Base-by-base conservation (phyloP, 306 rosid genomes). In the Spatholobus suberectus region DNA sequence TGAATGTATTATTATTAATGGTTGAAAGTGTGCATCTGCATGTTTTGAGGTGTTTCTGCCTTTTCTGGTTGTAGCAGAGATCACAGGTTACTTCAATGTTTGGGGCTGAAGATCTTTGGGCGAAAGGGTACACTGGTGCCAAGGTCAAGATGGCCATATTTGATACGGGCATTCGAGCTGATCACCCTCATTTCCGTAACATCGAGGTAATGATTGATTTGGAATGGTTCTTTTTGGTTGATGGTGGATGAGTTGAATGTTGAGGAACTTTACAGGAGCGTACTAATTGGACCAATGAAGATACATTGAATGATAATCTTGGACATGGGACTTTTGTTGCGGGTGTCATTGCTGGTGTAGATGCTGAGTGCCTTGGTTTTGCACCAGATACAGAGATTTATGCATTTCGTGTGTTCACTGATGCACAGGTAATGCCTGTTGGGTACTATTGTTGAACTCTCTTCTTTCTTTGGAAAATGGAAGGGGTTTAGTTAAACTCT, bases 261-360 rank as follows among this genome's bases (percentile, higher is more conserved):
- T 32, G 82, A 74, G 72, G 32, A 32, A 81, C 17, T 81, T 55
- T 84, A 21, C 87, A 94, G 99, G 99, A 96, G 87, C 98, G 99
- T 21, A 96, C 99, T 52, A 96, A 96, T 87, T 96, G 99, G 99
- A 96, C 99, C 47, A 91, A 90, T 83, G 97, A 96, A 87, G 94
- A 96, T 83, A 94, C 97, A 0, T 75, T 96, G 76, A 96, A 96
- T 32, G 99, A 96, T 83, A 96, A 96, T 80, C 99, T 95, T 78
- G 97, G 99, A 70, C 99, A 95, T 77, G 99, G 99, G 86, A 93
- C 99, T 47, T 95, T 95, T 83, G 99, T 95, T 80, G 99, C 99
- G 63, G 99, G 99, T 79, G 99, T 95, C 67, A 84, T 93, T 82
- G 97, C 99, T 68, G 98, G 98, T 72, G 90, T 81, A 77, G 95